Conservation (phyloP, 176 grass and related monocot species). For the Dendrocalamus sinicus region DNA sequence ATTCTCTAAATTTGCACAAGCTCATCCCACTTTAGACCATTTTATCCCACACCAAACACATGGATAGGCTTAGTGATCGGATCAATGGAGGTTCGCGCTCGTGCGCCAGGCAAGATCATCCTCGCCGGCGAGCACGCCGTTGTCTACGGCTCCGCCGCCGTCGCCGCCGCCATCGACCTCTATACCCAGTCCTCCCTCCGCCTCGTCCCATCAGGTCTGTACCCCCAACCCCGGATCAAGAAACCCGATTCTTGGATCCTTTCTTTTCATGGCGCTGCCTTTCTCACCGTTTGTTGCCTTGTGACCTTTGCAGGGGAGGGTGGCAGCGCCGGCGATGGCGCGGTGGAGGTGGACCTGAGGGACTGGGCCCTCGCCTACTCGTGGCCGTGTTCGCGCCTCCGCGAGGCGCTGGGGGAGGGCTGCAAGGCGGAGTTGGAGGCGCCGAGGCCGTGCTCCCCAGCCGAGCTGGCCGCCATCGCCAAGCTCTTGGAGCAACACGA, state of each 20-base stretch:
- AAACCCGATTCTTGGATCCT: background rate
- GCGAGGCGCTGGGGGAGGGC: constrained; percentile 39
- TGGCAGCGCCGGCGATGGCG: constrained; percentile 8
- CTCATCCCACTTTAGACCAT: too few relatives aligned
- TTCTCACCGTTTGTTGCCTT: background rate
- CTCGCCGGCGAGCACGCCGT: constrained; percentile 93
- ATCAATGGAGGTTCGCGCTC: constrained; percentile 63
- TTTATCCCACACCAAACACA: too few relatives aligned
- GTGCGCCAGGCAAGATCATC: constrained; percentile 87
- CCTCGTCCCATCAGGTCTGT: constrained; percentile 43
- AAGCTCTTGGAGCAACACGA: constrained; percentile 50
- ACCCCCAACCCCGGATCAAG: background rate
- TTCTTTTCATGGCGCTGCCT: too few relatives aligned
- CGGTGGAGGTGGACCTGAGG: constrained; percentile 65
- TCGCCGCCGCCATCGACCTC: constrained; percentile 83
- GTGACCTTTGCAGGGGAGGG: background rate
- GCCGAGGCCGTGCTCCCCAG: constrained; percentile 47
- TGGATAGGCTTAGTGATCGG: too few relatives aligned
- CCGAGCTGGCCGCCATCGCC: constrained; percentile 42
- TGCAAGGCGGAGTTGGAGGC: background rate
- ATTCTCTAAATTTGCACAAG: too few relatives aligned
- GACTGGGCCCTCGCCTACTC: constrained; percentile 67
- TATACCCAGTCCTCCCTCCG: constrained; percentile 52
- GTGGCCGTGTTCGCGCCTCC: constrained; percentile 62
- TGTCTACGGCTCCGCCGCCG: constrained; percentile 73